Evolutionary conservation across 495 filamentous ascomycete species (phyloP), one percentile per base, ranked within the genome.

Genomic region (Darksidea phi): DNA sequence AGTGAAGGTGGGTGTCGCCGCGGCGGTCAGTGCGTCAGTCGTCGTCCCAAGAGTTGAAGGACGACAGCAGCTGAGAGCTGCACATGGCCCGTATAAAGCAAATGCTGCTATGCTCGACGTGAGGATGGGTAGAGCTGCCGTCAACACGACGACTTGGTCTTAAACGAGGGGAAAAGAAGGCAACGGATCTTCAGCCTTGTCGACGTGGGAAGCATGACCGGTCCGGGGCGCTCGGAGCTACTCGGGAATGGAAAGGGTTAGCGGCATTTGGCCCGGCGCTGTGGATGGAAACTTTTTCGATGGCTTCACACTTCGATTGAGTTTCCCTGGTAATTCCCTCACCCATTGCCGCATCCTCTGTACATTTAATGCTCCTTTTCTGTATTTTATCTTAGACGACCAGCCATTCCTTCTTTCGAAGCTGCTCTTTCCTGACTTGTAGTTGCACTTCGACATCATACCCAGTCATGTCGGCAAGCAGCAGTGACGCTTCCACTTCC

Each of bases 401-500:
- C 45, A n/a, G 42, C 43, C 57, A 24, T 59, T 49, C 49, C 48
- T 63, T 59, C 54, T 46, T 48, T 63, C 49, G 28, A 10, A 32
- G 28, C 28, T 32, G 28, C 10, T 43, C 48, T 26, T 45, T 25
- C 18, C 17, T n/a, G 26, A 4, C 25, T 42, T 56, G 21, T 42
- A 10, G 3, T 48, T 57, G 18, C 24, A 46, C 32, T n/a, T n/a
- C 36, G 11, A 36, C 38, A 32, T 42, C 45, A 48, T 20, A 45
- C 10, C 28, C 42, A 43, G 48, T 26, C 47, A 71, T 71, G 69
- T 66, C 69, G 34, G 69, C 57, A 26, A 59, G 26, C 52, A 64
- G 49, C 54, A 56, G 66, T 69, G 69, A 69, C 59, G 68, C 59
- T 59, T 59, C 62, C 45, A 68, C 54, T 36, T 26, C 55, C 48